phyloP scores from a whole-genome alignment of 305 asterid genomes.

The Fraxinus paxiana region DNA sequence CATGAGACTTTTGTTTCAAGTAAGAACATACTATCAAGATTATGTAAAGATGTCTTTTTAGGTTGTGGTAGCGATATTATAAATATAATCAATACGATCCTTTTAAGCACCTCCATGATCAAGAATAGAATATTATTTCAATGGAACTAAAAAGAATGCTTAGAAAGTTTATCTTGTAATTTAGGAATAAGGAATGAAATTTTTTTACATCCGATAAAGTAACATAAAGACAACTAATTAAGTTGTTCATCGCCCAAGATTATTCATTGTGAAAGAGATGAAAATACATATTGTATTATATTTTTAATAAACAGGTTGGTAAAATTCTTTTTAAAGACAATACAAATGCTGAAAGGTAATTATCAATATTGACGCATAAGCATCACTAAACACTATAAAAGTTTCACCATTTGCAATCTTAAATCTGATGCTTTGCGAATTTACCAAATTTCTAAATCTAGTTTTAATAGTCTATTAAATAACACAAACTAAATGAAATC shows the following conservation, averaged over 20 bases:
- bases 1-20: neutral
- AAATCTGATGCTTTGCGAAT: neutral
- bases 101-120: neutral
- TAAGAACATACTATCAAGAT: neutral
- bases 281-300: neutral
- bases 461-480: neutral
- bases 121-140: neutral
- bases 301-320: neutral
- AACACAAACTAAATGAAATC: neutral
- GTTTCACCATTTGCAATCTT: neutral
- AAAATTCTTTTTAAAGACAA: neutral
- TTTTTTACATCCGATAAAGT: neutral
- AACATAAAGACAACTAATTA: neutral
- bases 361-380: neutral
- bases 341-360: neutral
- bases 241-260: neutral
- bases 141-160: neutral
- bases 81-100: neutral
- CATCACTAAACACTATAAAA: neutral
- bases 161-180: neutral
- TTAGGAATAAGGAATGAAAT: neutral
- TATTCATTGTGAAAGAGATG: neutral
- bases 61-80: neutral
- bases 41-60: neutral
- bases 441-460: neutral